Evolutionary conservation across 2,329 filamentous ascomycete species (phyloP).

Genomic region (Colletotrichum sp.): DNA sequence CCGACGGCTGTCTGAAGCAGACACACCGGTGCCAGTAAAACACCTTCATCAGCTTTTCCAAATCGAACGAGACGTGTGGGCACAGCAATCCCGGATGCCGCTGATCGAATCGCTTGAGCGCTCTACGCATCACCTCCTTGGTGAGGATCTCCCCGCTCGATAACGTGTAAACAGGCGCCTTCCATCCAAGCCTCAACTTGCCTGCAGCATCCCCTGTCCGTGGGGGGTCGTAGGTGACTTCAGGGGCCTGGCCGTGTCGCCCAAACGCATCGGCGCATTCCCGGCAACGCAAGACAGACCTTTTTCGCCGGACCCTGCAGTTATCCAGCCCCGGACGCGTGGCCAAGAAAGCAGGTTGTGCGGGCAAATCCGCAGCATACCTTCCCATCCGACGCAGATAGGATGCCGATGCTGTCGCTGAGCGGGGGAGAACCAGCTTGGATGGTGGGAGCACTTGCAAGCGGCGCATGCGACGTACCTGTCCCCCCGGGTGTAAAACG

Average conservation of each 20-base stretch:
- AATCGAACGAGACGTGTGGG: background rate
- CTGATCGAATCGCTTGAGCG: background rate
- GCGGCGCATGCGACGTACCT: background rate
- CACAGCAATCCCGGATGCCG: background rate
- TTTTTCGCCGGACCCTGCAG: too few species aligned
- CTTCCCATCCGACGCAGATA: background rate
- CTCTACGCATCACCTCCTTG: fast-evolving
- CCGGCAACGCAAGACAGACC: background rate
- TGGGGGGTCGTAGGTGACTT: background rate
- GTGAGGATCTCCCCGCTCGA: background rate
- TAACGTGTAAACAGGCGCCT: background rate
- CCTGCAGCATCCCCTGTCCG: background rate
- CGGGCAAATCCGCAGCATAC: background rate
- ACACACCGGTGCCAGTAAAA: background rate
- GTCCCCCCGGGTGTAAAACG: background rate
- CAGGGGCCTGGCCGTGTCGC: background rate
- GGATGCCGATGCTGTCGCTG: fast-evolving
- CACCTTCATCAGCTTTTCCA: background rate
- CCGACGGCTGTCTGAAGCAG: background rate
- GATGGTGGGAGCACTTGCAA: background rate
- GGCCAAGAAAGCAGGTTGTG: too few species aligned
- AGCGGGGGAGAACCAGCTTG: background rate
- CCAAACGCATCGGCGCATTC: background rate
- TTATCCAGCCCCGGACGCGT: background rate
- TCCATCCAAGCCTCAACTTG: background rate